Conservation (phyloP, 148 eudicot genomes). For the Rheum nobile region DNA sequence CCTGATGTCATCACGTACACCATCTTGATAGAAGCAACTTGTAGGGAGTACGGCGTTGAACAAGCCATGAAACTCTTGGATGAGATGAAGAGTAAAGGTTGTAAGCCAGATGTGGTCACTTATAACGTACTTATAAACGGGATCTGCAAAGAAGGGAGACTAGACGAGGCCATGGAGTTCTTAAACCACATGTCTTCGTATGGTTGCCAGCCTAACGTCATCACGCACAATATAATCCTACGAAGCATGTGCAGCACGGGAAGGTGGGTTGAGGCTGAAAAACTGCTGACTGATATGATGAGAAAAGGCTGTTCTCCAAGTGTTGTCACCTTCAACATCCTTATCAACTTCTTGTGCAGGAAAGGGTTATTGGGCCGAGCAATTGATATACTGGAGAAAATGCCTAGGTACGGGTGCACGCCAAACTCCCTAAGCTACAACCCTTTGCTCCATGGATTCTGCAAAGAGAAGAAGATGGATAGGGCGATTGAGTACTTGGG, state of each 20-base stretch:
- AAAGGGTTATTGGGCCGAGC: slow-evolving; percentile 58
- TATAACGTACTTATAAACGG: slow-evolving; percentile 67
- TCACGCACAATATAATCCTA: slow-evolving; percentile 48
- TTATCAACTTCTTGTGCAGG: slow-evolving; percentile 54
- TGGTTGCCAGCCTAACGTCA: slow-evolving; percentile 59
- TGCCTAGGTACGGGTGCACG: slow-evolving; percentile 51
- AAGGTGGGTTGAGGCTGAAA: slow-evolving; percentile 63
- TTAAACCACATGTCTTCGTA: slow-evolving; percentile 37
- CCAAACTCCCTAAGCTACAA: slow-evolving; percentile 64
- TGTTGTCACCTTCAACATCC: slow-evolving; percentile 56
- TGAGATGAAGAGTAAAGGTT: slow-evolving; percentile 68
- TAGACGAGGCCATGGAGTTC: slow-evolving; percentile 56
- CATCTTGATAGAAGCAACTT: slow-evolving; percentile 62
- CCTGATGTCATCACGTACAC: slow-evolving; percentile 72
- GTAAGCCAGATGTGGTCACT: slow-evolving; percentile 63
- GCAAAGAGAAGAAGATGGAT: slow-evolving; percentile 64
- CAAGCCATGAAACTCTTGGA: slow-evolving; percentile 64
- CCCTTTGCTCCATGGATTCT: slow-evolving; percentile 57
- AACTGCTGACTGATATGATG: slow-evolving; percentile 49
- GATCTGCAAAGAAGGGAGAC: slow-evolving; percentile 58
- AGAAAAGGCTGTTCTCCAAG: slow-evolving; percentile 53
- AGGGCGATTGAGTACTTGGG: slow-evolving; percentile 57
- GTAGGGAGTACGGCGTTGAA: slow-evolving; percentile 56
- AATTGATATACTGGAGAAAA: slow-evolving; percentile 48
- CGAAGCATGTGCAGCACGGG: slow-evolving; percentile 53